These are phyloP conservation scores for Hysterangium stoloniferum DNA, from an alignment of 768 basidiomycete species.

Conservation along the genomic window DNA sequence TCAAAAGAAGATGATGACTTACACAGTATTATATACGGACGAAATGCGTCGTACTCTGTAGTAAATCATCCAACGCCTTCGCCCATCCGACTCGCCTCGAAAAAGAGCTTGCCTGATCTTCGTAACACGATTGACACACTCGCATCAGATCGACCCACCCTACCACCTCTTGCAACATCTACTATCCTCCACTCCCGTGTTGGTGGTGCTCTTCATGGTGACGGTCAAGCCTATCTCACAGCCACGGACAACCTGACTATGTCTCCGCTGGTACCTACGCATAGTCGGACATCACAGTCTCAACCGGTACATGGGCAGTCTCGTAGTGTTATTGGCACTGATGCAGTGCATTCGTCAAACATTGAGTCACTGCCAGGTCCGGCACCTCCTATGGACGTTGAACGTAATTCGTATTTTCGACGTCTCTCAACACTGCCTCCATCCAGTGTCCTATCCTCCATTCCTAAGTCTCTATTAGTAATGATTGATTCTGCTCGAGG, in stretches of 20 bases:
- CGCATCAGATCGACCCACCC: constrained; percentile 23
- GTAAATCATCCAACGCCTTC: constrained; percentile 29
- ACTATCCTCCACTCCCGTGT: background rate
- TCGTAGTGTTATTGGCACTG: background rate
- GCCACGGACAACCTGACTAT: background rate
- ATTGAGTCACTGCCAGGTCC: constrained; percentile 23
- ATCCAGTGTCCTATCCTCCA: constrained; percentile 49
- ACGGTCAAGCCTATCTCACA: background rate
- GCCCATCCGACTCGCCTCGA: constrained; percentile 38
- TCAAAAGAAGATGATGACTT: constrained; percentile 38
- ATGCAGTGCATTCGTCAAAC: constrained; percentile 29
- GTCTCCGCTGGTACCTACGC: background rate
- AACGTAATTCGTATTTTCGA: constrained; percentile 90
- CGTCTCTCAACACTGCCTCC: constrained; percentile 75
- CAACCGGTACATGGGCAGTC: background rate
- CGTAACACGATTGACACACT: constrained; percentile 36
- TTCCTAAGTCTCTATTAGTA: constrained; percentile 60
- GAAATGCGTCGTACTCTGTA: constrained; percentile 44
- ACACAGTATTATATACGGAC: constrained; percentile 29
- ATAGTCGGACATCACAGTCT: background rate
- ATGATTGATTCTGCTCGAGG: constrained; percentile 87
- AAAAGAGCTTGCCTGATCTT: constrained; percentile 86
- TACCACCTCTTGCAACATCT: constrained; percentile 2
- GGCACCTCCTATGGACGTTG: constrained; percentile 59
- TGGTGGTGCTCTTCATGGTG: background rate